phyloP scores from a whole-genome alignment of 495 filamentous ascomycete genomes.

The Halenospora varia region DNA sequence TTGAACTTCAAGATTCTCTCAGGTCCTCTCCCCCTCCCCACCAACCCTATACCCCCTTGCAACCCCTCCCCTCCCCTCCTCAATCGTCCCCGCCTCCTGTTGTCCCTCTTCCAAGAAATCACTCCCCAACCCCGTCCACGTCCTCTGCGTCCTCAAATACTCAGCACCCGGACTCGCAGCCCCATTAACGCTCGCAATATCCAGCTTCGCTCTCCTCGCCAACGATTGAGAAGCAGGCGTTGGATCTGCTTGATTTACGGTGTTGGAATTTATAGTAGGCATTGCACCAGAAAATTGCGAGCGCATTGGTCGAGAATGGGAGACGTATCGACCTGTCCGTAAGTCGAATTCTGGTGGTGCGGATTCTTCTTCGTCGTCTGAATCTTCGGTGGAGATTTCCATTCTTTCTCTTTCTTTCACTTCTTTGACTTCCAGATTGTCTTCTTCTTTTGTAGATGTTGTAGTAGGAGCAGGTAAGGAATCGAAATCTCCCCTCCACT shows the following conservation, averaged over 20 bases:
- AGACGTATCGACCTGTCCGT: conserved; percentile 81
- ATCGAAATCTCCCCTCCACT: conserved; percentile 74
- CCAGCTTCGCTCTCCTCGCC: conserved; percentile 57
- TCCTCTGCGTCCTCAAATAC: conserved; percentile 74
- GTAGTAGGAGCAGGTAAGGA: conserved; percentile 38
- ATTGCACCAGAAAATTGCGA: conserved; percentile 29
- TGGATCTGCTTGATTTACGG: conserved; percentile 24
- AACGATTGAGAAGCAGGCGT: conserved; percentile 37
- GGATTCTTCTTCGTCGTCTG: conserved; percentile 48
- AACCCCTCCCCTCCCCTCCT: conserved; percentile 84
- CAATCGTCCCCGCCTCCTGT: conserved; percentile 49
- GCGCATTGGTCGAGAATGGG: conserved; percentile 73
- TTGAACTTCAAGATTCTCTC: background rate
- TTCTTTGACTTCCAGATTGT: background rate
- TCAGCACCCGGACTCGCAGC: conserved; percentile 87
- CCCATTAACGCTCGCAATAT: conserved; percentile 73
- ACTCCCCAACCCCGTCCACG: conserved; percentile 88
- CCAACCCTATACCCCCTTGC: conserved; percentile 87
- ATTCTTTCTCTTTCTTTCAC: conserved; percentile 11
- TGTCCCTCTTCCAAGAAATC: conserved; percentile 59
- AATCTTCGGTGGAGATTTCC: conserved; percentile 6
- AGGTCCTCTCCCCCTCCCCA: conserved; percentile 28
- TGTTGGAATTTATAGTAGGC: background rate
- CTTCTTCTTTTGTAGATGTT: background rate
- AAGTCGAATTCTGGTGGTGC: conserved; percentile 90